Base-by-base conservation (phyloP, 148 eudicot genomes). In the Arctostaphylos glauca region DNA sequence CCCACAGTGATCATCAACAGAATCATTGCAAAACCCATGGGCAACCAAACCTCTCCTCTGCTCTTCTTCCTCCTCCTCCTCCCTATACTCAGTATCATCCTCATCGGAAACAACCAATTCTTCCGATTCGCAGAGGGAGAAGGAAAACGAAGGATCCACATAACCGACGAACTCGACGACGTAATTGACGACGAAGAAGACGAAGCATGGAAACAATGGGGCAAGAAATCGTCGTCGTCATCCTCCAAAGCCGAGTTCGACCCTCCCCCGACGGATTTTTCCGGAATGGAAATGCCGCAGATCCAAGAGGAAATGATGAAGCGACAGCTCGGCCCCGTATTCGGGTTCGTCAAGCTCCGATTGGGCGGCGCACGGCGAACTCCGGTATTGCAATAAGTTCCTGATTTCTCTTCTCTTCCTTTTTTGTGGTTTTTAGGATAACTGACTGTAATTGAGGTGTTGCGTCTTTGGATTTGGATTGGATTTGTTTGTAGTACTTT, bases 141-240 rank as follows among this genome's bases (percentile, higher is more conserved):
- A 47, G 89, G 88, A 16, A 85, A 94, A 78, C 67, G 84, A 31
- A 80, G 80, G 76, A 80, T 93, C 58, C 94, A 93, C 89, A 91
- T 95, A 46, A 56, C 98, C 52, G 97, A 95, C 82, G 97, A 95
- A 18, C 94, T 95, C 1, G 93, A 90, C 86, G 97, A 92, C 90
- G 96, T 93, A 3, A 82, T 93, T 55, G 98, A 95, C 88, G 92
- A 93, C 74, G 98, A 95, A 80, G 98, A 95, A 83, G 97, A 93
- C 79, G 96, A 95, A 1, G 92, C 85, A 0, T 93, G 97, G 98
- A 88, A 53, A 13, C 85, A 92, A 76, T 95, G 98, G 98, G 98
- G 97, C 67, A 89, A 89, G 87, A 90, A 87, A 71, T 68, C 86
- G 31, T 8, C 44, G 23, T 85, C 38, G 38, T 31, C 38, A 31